phyloP scores from a whole-genome alignment of 1,284 basidiomycete genomes.

The Naganishia cerealis region DNA sequence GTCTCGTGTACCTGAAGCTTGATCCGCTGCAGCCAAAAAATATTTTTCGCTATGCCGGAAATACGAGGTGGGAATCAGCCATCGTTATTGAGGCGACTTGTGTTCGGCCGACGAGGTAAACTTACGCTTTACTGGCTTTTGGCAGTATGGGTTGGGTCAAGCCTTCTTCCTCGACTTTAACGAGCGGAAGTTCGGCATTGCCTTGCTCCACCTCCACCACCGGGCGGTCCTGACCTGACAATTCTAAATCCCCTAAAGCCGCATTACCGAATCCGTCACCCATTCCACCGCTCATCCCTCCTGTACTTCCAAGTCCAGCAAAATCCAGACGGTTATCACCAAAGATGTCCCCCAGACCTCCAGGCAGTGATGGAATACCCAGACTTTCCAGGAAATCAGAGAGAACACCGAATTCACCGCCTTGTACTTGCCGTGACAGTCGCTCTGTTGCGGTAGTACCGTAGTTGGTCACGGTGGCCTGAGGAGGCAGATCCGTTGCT shows the following conservation, averaged over 20 bases:
- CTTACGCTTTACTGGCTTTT: slow-evolving; percentile 37
- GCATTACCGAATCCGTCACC: slow-evolving; percentile 6
- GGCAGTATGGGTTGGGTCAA: slow-evolving; percentile 29
- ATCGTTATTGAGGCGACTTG: slow-evolving; percentile 49
- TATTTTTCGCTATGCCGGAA: slow-evolving; percentile 70
- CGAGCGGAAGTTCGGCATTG: neutral
- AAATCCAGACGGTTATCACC: slow-evolving; percentile 34
- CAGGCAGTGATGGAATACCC: slow-evolving; percentile 49
- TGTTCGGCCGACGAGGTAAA: slow-evolving; percentile 4
- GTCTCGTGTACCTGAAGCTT: slow-evolving; percentile 84
- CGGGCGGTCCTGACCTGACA: neutral
- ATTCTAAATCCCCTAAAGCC: neutral
- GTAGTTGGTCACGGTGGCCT: slow-evolving; percentile 24
- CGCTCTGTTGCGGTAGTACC: slow-evolving; percentile 24
- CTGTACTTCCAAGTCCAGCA: slow-evolving; percentile 3
- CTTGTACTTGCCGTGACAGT: slow-evolving; percentile 25
- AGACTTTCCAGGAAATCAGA: slow-evolving; percentile 51
- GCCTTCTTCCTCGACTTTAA: slow-evolving; percentile 23
- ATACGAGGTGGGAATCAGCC: neutral
- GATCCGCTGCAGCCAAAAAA: slow-evolving; percentile 90
- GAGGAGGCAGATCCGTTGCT: neutral
- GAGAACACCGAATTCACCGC: slow-evolving; percentile 34
- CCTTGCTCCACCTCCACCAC: neutral
- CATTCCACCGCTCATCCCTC: slow-evolving; percentile 11
- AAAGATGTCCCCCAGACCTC: slow-evolving; percentile 49